Evolutionary conservation across 1,284 basidiomycete genomes (phyloP), one percentile per base, ranked within the genome.

Genomic region (Earliella scabrosa): DNA sequence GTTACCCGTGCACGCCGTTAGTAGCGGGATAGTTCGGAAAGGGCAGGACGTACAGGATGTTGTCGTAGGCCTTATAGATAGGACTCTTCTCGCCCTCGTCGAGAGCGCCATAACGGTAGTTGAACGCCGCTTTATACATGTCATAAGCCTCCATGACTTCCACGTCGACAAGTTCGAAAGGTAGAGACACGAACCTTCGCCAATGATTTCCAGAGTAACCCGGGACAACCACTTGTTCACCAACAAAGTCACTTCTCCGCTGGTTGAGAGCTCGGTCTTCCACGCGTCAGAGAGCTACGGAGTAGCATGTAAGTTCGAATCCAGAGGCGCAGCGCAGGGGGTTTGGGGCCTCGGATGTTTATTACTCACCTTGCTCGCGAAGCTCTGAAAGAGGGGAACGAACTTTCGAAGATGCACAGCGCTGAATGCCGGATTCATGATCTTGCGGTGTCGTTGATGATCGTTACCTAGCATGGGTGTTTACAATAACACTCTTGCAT

Each of bases 181-280:
- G n/a, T n/a, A n/a, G n/a, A n/a, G n/a, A 26, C 18, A 36, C 59
- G 1, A 13, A 70, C 71, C 65, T 60, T 69, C 65, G 1, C 71
- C 71, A 31, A 74, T 65, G 32, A 69, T 64, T 53, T 74, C 72
- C n/a, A 74, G 60, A 3, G 72, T 66, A n/a, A 64, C 50, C 7
- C 66, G 64, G 2, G 71, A 61, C 21, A 74, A 56, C 68, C 68
- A 70, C 9, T 52, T 31, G 34, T 63, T 59, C 23, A 59, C 27
- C 9, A 54, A 21, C 9, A 60, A 4, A 9, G 14, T 18, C 36
- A 9, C 13, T 2, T 56, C 50, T 18, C 47, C 9, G 5, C 13
- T 48, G 8, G 35, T 41, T 3, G 44, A 20, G 7, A 58, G 31
- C 7, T 60, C 54, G 11, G 54, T 46, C 50, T 56, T 62, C 65